A percentile compares a stretch with the other conserved stretches of the same genome.
Evolutionary conservation across 768 basidiomycete species (phyloP).

Genomic region (Suillus fuscotomentosus): DNA sequence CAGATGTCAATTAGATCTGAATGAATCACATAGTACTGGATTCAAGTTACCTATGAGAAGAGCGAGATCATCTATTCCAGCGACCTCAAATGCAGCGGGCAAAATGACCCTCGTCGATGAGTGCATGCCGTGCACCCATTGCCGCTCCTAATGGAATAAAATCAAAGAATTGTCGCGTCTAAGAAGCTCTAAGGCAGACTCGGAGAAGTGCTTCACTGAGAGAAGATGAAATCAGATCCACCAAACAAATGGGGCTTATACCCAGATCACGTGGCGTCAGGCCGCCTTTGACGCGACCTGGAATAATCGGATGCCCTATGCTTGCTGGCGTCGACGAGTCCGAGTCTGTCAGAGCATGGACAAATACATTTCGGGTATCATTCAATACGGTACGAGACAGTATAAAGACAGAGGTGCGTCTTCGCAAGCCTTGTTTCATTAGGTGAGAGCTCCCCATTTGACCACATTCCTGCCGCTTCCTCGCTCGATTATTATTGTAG

Average conservation of each 20-base stretch:
- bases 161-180: not conserved
- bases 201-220: not conserved
- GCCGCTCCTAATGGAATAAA: slow-evolving; percentile 27
- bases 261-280: too few species aligned
- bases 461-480: not conserved
- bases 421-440: too few species aligned
- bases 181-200: not conserved
- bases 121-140: slow-evolving; percentile 78
- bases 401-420: not conserved
- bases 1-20: slow-evolving; percentile 18
- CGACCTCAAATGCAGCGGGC: slow-evolving; percentile 82
- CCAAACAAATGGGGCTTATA: not conserved
- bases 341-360: not conserved
- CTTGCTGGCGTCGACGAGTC: not conserved
- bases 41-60: slow-evolving; percentile 74
- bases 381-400: not conserved
- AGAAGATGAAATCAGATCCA: not conserved
- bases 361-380: not conserved
- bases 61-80: slow-evolving; percentile 78
- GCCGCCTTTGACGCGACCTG: too few species aligned
- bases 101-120: slow-evolving; percentile 73
- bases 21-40: slow-evolving; percentile 16
- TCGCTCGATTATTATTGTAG: not conserved
- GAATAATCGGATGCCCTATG: not conserved
- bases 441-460: not conserved